Evolutionary conservation across 257 asterid genomes (phyloP), one percentile per base, ranked within the genome.

Genomic region (Paulownia fortunei): DNA sequence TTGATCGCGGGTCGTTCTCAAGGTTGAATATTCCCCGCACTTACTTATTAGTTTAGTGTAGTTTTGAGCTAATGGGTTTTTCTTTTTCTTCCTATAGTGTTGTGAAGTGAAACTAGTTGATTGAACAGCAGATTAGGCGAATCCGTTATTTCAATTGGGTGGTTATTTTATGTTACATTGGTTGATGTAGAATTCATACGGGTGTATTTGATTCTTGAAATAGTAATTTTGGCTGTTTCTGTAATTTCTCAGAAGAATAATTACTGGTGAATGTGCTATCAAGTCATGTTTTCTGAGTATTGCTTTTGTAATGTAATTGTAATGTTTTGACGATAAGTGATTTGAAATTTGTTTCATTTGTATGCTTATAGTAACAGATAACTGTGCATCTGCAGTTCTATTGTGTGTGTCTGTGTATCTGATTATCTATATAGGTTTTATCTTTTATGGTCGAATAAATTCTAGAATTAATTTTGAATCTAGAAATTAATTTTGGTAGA

Each of bases 161-260:
- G 74, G 21, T 44, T 10, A n/a, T 26, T 18, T 41, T 23, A 27
- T 54, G 32, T 56, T 16, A 8, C n/a, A 24, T 18, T 68, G 10
- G 10, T n/a, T 30, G 18, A 13, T 23, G 44, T 6, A 39, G 42
- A 34, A 12, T 70, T 66, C 49, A 54, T 37, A 42, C 10, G 23
- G 76, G 55, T 73, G 39, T 42, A 36, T 75, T 71, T 71, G 68
- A 46, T 65, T 78, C 19, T 64, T 69, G 70, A 70, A 66, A 56
- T 66, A 19, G 66, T 37, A 11, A n/a, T 54, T 52, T 42, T 37
- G 16, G 73, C 34, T 24, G 36, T 30, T 52, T 54, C 15, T 69
- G 37, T 61, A 63, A 21, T 72, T 76, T 76, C 21, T 58, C 56
- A 54, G 44, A 12, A 13, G 52, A 59, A 52, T 11, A 39, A 70